Evolutionary conservation across 768 basidiomycete species (phyloP), one percentile per base, ranked within the genome.

Genomic region (Galerina sulciceps): DNA sequence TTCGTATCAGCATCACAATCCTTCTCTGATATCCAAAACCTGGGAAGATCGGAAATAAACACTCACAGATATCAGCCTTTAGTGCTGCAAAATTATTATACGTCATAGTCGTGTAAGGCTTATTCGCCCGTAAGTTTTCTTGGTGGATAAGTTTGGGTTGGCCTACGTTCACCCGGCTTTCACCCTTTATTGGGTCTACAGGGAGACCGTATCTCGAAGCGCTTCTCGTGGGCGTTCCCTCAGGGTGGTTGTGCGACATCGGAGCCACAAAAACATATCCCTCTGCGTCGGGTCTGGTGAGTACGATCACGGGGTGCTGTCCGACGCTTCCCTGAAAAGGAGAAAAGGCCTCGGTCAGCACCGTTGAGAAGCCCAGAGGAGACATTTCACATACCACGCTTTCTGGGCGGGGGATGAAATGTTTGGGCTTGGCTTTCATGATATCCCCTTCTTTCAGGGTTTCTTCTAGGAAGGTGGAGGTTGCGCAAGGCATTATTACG

Each of bases 381-480:
- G 18, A 48, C 34, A 42, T 18, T 31, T 8, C 26, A 66, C 65
- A 48, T 58, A 66, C 65, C 55, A 64, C 65, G 46, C 67, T 66
- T 4, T 66, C 65, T 17, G 65, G 67, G 42, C 67, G 65, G 13
- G 67, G 67, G 46, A 66, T 56, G 51, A 69, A 69, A 54, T 69
- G 67, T 31, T 69, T 69, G 10, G 67, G 67, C 46, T 69, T 69
- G 20, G 67, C 67, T 53, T 69, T 69, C 64, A 69, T 66, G 63
- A 69, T 69, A 38, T 63, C 67, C 54, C 67, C 67, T 59, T 68
- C 67, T 43, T 52, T 58, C 45, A 65, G 43, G 13, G 34, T 41
- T 43, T 40, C 11, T 23, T 50, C 53, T 26, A 31, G 26, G 26
- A 31, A 31, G 5, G 56, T 40, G 36, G 58, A 44, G 34, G 54